A percentile compares a stretch with the other conserved stretches of the same genome.
phyloP scores from a whole-genome alignment of 2,329 filamentous ascomycete species.

The Beauveria sp. region DNA sequence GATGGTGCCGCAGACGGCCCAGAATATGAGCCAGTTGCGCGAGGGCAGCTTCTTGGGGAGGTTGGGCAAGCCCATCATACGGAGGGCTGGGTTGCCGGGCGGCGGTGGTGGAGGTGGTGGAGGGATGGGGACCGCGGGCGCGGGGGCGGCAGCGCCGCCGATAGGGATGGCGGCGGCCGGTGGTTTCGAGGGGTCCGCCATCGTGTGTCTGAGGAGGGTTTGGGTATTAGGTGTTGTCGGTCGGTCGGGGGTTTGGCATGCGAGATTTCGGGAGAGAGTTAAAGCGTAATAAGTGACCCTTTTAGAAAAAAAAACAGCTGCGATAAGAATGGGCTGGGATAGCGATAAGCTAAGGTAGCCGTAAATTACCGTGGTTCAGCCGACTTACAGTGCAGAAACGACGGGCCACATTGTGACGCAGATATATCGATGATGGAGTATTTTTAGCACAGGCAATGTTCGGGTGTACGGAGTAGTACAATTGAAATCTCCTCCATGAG shows the following conservation, averaged over 20 bases:
- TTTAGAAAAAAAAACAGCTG: slow-evolving; percentile 10
- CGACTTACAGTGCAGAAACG: background rate
- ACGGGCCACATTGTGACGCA: background rate
- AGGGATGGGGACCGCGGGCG: slow-evolving; percentile 22
- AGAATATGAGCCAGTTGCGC: slow-evolving; percentile 96
- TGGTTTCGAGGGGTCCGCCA: slow-evolving; percentile 8
- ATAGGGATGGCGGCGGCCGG: slow-evolving; percentile 11
- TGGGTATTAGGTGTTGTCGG: background rate
- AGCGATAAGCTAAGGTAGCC: slow-evolving; percentile 4
- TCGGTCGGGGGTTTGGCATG: background rate
- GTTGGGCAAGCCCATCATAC: slow-evolving; percentile 77
- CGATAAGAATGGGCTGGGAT: slow-evolving; percentile 1
- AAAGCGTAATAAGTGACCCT: background rate
- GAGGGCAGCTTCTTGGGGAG: slow-evolving; percentile 81
- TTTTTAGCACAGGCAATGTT: background rate
- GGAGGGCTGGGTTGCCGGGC: slow-evolving; percentile 61
- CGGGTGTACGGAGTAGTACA: background rate
- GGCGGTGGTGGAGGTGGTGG: slow-evolving; percentile 22
- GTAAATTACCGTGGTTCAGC: slow-evolving; percentile 6
- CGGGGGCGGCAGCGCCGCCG: slow-evolving; percentile 20
- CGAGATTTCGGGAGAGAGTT: background rate
- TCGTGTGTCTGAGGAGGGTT: background rate
- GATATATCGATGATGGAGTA: background rate
- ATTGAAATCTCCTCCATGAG: background rate
- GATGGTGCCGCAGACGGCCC: slow-evolving; percentile 69